Base-by-base conservation (phyloP, 352 stramenopile species). In the Globisporangium orthogonon region DNA sequence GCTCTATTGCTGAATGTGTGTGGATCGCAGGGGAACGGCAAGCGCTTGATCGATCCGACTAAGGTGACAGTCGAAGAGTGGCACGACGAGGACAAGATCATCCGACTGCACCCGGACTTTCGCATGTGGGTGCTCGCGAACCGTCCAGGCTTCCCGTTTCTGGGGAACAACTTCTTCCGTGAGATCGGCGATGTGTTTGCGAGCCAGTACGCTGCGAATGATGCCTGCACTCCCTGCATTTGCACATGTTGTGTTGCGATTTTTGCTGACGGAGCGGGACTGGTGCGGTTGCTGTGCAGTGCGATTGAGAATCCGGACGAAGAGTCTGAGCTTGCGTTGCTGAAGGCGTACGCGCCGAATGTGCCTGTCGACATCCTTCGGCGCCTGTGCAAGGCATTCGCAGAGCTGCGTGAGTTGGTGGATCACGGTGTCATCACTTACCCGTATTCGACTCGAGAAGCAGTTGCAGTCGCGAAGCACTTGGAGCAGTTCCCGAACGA, bases 91-190 rank as follows among this genome's bases (percentile, higher is more conserved):
- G 63, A 82, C n/a, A 68, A 95, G 51, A 82, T 95, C 52, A 97
- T 98, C 50, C 60, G 68, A 14, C 83, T 98, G 5, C 94, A 98
- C 68, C 80, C 86, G 0, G 79, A 97, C 50, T 98, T 98, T 62
- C 73, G 75, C 23, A 85, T 98, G 63, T 97, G 92, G 80, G 89
- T 96, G 14, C 66, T 99, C 2, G 93, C 93, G n/a, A 99, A 99
- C 65, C 86, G 89, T 30, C 88, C 96, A n/a, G 94, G 94, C 0
- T 98, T 89, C 61, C 96, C 96, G 13, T 99, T 99, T 69, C 75
- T 97, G 37, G 96, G 96, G n/a, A 98, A 99, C 78, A 96, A 98
- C 58, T 95, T 98, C 35, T 97, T 96, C 66, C 67, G 80, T 6
- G 87, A 97, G 65, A 97, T 98, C 56, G 89, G 89, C 28, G 96